Percentiles rank a stretch among this genome's conserved stretches.
Evolutionary conservation across 495 filamentous ascomycete species (phyloP).

Genomic region (Tuber indicum): DNA sequence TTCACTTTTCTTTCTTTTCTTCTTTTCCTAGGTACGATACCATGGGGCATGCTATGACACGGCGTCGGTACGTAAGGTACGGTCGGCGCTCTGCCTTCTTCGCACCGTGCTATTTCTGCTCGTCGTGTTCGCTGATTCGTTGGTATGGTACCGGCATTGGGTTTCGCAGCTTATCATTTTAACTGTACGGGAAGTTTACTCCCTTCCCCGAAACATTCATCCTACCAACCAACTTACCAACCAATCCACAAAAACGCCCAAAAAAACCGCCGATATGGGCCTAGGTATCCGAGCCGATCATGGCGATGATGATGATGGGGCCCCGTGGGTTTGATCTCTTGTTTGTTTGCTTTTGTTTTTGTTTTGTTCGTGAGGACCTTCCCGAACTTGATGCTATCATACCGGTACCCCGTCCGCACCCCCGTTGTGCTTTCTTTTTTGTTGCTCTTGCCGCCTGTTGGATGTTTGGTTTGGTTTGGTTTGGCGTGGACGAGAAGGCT

Average conservation of each 20-base stretch:
- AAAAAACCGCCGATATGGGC: conserved; percentile 1
- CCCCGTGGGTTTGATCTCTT: not conserved
- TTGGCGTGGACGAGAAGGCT: not conserved
- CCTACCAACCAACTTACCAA: not conserved
- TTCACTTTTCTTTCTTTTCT: not conserved
- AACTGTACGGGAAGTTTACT: not conserved
- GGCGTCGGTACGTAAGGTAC: not conserved
- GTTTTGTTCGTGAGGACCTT: not conserved
- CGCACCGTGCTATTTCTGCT: not conserved
- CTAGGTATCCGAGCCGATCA: conserved; percentile 2
- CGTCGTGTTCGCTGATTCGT: not conserved
- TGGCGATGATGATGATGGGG: not conserved
- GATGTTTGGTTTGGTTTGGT: not conserved
- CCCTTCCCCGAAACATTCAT: not conserved
- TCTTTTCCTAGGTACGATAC: not conserved
- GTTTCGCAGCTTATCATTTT: not conserved
- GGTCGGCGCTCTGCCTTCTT: not conserved
- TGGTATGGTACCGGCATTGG: not conserved
- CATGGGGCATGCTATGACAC: not conserved
- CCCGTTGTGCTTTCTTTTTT: not conserved
- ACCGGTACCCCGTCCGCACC: not conserved
- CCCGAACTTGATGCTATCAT: not conserved
- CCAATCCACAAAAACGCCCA: not conserved
- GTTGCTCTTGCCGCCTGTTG: not conserved
- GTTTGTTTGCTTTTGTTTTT: not conserved